Percentiles rank a stretch among this genome's conserved stretches.
These are phyloP conservation scores for Scenedesmus sp. DNA, from an alignment of 163 green algal species.

Conservation along the genomic window DNA sequence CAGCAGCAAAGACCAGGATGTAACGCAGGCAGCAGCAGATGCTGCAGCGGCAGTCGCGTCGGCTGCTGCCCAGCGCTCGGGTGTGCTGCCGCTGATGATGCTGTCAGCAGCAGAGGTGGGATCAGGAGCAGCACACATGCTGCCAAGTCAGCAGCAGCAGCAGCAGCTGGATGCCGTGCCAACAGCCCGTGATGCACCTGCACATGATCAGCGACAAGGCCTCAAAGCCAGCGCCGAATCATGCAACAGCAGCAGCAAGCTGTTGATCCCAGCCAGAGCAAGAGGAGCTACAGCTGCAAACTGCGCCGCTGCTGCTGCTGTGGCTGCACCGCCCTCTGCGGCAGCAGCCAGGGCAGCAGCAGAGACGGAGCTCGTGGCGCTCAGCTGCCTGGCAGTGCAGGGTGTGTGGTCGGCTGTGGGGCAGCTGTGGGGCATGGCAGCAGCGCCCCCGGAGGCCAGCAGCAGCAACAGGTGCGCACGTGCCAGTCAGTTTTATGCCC, in stretches of 20 bases:
- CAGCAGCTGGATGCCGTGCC: neutral
- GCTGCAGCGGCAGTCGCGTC: slow-evolving; percentile 28
- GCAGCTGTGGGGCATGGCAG: neutral
- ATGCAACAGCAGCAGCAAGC: slow-evolving; percentile 19
- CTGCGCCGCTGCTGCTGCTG: neutral
- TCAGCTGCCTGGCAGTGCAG: slow-evolving; percentile 14
- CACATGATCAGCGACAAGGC: neutral
- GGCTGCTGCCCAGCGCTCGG: neutral
- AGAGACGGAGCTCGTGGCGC: slow-evolving; percentile 10
- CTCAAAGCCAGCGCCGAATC: neutral
- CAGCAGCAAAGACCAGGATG: neutral
- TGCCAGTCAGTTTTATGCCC: neutral
- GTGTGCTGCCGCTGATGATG: slow-evolving; percentile 16
- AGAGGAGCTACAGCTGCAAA: neutral
- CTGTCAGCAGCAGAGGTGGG: neutral
- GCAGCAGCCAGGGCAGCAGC: neutral
- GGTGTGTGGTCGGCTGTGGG: slow-evolving; percentile 39
- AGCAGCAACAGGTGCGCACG: neutral
- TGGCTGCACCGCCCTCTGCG: neutral
- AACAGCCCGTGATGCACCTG: no score
- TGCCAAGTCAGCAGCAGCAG: slow-evolving; percentile 3
- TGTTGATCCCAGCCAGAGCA: neutral
- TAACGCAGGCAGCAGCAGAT: slow-evolving; percentile 1
- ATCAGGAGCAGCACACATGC: neutral
- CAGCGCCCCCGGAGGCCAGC: neutral